phyloP scores from a whole-genome alignment of 2,329 filamentous ascomycete genomes.

The Colletotrichum trifolii region DNA sequence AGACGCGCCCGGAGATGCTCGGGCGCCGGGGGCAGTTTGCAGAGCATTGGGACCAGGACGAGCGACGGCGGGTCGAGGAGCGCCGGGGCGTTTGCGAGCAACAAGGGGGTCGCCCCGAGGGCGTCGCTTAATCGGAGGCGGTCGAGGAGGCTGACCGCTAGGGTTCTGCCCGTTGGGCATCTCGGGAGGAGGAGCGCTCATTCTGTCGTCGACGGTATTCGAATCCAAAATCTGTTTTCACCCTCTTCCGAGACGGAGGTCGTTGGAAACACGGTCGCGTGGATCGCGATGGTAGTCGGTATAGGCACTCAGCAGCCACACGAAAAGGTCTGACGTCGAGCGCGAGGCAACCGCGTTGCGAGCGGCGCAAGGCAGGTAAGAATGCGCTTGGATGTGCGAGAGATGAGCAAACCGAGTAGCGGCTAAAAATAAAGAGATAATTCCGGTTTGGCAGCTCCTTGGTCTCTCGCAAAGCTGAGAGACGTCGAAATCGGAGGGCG shows the following conservation, averaged over 20 bases:
- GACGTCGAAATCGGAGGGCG: too few species aligned
- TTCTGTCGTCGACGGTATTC: constrained; percentile 41
- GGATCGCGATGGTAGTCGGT: not conserved
- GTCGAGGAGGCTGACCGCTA: constrained; percentile 49
- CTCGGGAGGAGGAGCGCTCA: constrained; percentile 56
- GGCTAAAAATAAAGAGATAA: too few species aligned
- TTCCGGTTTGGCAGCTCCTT: too few species aligned
- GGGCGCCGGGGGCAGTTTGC: constrained; percentile 36
- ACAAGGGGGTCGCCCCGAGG: constrained; percentile 72
- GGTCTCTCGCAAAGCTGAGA: too few species aligned
- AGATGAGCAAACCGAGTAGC: too few species aligned
- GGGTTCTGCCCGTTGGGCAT: constrained; percentile 43
- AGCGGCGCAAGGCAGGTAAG: too few species aligned
- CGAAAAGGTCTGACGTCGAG: too few species aligned
- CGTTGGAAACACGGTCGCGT: not conserved
- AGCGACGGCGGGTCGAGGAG: constrained; percentile 42
- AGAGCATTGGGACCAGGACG: constrained; percentile 43
- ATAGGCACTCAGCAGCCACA: not conserved
- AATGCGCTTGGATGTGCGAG: too few species aligned
- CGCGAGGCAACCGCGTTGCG: too few species aligned
- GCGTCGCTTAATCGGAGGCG: constrained; percentile 55
- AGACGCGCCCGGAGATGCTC: constrained; percentile 25
- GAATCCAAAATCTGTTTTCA: not conserved
- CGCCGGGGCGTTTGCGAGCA: constrained; percentile 64
- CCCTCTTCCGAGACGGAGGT: not conserved